A percentile compares a stretch with the other conserved stretches of the same genome.
Evolutionary conservation across 2,329 filamentous ascomycete genomes (phyloP).

Genomic region (Mycosphaerella sp.): DNA sequence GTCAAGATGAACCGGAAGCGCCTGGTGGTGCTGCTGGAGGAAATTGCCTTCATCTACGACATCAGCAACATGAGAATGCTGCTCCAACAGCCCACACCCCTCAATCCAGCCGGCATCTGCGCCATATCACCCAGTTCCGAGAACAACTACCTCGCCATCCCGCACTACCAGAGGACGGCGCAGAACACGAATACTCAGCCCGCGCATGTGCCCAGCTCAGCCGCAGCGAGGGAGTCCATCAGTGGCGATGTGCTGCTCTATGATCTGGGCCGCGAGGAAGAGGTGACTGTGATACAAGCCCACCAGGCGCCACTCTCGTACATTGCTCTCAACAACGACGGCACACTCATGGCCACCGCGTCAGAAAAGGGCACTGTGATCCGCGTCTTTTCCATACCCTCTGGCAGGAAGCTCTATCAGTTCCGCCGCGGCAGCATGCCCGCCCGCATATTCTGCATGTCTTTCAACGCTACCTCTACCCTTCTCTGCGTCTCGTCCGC

Average conservation of each 20-base stretch:
- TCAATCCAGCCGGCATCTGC: slow-evolving; percentile 81
- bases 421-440: slow-evolving; percentile 95
- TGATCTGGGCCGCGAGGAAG: slow-evolving; percentile 81
- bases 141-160: slow-evolving; percentile 92
- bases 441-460: slow-evolving; percentile 96
- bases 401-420: slow-evolving; percentile 88
- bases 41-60: slow-evolving; percentile 96
- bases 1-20: slow-evolving; percentile 92
- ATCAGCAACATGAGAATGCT: slow-evolving; percentile 97
- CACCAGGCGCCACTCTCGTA: slow-evolving; percentile 87
- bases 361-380: slow-evolving; percentile 98
- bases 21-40: slow-evolving; percentile 86
- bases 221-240: slow-evolving; percentile 62
- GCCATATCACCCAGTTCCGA: slow-evolving; percentile 90
- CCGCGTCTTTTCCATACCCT: slow-evolving; percentile 86
- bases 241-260: slow-evolving; percentile 91
- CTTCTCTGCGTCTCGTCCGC: slow-evolving; percentile 92
- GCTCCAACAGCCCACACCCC: slow-evolving; percentile 86
- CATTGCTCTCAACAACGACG: slow-evolving; percentile 86
- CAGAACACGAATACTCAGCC: slow-evolving; percentile 47
- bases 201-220: slow-evolving; percentile 75
- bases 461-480: slow-evolving; percentile 91
- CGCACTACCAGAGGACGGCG: slow-evolving; percentile 61
- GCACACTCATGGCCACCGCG: slow-evolving; percentile 84
- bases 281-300: slow-evolving; percentile 91